These are phyloP conservation scores for Acanthochlamys bracteata DNA, from an alignment of 106 monocot species.

Conservation along the genomic window DNA sequence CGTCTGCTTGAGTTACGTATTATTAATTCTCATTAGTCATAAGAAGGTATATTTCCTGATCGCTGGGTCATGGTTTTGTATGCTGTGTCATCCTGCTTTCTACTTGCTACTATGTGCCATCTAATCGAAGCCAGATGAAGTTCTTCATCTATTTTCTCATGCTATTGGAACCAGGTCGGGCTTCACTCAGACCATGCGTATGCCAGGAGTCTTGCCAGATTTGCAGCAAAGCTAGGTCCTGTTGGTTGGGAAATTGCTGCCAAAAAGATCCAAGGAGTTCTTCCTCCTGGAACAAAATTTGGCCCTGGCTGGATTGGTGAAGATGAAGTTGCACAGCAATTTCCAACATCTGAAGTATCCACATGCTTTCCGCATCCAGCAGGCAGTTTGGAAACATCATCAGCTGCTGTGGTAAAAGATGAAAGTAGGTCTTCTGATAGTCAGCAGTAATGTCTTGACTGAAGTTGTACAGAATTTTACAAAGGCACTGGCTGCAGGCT, in stretches of 20 bases:
- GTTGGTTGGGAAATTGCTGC: constrained; percentile 41
- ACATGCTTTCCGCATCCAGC: constrained; percentile 3
- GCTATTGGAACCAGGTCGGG: constrained; percentile 34
- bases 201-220: constrained; percentile 43
- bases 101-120: too few species aligned
- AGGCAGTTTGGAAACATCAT: background rate
- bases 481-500: too few species aligned
- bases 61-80: too few species aligned
- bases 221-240: constrained; percentile 42
- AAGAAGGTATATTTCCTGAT: too few species aligned
- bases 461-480: too few species aligned
- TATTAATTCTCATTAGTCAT: too few species aligned
- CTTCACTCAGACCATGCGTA: constrained; percentile 35
- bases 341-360: background rate
- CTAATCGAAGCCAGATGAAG: too few species aligned
- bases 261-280: constrained; percentile 25
- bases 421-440: background rate
- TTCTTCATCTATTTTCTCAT: too few species aligned
- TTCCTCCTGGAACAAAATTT: constrained; percentile 47
- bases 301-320: constrained; percentile 54
- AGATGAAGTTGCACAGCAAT: constrained; percentile 13
- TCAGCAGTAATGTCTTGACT: too few species aligned
- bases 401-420: background rate
- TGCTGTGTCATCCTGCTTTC: too few species aligned
- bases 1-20: too few species aligned